These are phyloP conservation scores for Boletus barrowsii DNA, from an alignment of 768 basidiomycete genomes.

Conservation along the genomic window DNA sequence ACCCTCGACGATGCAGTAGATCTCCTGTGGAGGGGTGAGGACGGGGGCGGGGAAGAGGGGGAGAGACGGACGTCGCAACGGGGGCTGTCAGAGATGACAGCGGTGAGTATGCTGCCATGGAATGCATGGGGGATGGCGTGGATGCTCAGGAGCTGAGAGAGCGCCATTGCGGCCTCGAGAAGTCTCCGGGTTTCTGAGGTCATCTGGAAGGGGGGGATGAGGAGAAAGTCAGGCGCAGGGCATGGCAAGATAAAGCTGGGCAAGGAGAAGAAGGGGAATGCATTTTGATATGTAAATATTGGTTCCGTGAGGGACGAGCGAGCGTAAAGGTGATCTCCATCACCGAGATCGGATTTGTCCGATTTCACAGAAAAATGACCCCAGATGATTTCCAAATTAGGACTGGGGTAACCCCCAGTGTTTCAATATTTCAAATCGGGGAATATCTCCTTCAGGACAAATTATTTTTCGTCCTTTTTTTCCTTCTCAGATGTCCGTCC, in stretches of 20 bases:
- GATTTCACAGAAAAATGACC: constrained; percentile 8
- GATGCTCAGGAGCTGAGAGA: constrained; percentile 60
- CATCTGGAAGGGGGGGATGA: constrained; percentile 38
- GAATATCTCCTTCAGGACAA: constrained; percentile 7
- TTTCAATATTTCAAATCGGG: constrained; percentile 21
- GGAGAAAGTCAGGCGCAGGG: constrained; percentile 36
- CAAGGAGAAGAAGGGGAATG: constrained; percentile 38
- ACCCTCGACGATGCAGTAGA: constrained; percentile 80
- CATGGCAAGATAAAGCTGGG: constrained; percentile 52
- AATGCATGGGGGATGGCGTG: constrained; percentile 74
- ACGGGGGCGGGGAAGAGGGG: neutral
- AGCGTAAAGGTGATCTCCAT: constrained; percentile 34
- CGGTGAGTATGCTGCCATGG: constrained; percentile 70
- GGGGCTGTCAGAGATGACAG: constrained; percentile 62
- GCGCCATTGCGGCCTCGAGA: constrained; percentile 71
- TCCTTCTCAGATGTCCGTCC: constrained; percentile 24
- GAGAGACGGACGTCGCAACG: constrained; percentile 58
- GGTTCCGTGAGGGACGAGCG: constrained; percentile 43
- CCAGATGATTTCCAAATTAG: constrained; percentile 3
- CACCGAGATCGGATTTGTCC: constrained; percentile 30
- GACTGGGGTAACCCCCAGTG: constrained; percentile 18
- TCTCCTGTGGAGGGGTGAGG: constrained; percentile 54
- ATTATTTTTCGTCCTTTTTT: constrained; percentile 25
- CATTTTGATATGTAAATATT: constrained; percentile 47
- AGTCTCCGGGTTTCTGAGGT: constrained; percentile 66